Percentiles rank a stretch among this genome's conserved stretches.
Conservation (phyloP, 495 filamentous ascomycete species). For the Aspergillus cavernicola region DNA sequence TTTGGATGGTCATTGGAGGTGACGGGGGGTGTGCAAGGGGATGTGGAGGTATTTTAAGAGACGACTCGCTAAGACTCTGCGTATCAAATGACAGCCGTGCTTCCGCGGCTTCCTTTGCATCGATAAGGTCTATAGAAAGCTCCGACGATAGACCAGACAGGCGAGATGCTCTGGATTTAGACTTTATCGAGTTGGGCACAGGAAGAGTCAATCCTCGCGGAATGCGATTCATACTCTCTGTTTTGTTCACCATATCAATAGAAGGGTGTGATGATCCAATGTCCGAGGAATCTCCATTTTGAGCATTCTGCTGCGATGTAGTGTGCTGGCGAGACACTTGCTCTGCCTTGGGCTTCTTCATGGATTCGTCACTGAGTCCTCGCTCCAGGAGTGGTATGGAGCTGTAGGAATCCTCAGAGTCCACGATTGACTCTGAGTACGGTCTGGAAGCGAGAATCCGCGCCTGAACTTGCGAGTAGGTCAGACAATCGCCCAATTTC, state of each 20-base stretch:
- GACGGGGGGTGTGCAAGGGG: conserved; percentile 71
- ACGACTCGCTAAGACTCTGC: conserved; percentile 39
- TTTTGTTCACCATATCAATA: conserved; percentile 54
- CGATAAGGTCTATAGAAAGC: conserved; percentile 64
- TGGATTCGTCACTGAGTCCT: conserved; percentile 58
- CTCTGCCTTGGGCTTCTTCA: conserved; percentile 34
- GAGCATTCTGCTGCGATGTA: conserved; percentile 22
- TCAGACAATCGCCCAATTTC: conserved; percentile 25
- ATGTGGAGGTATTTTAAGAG: conserved; percentile 56
- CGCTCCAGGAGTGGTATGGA: conserved; percentile 75
- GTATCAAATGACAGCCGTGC: conserved; percentile 31
- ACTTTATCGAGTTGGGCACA: conserved; percentile 36
- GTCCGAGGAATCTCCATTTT: conserved; percentile 29
- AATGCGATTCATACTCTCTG: conserved; percentile 54
- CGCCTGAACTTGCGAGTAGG: conserved; percentile 29
- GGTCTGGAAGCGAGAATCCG: conserved; percentile 30
- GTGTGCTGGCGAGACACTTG: conserved; percentile 4
- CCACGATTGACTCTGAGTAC: conserved; percentile 41
- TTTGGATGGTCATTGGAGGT: conserved; percentile 70
- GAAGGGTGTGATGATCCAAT: conserved; percentile 44
- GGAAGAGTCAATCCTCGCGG: conserved; percentile 44
- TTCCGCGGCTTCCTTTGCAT: conserved; percentile 41
- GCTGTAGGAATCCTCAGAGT: conserved; percentile 68
- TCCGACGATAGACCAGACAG: conserved; percentile 79
- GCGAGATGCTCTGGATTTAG: conserved; percentile 60